Percentiles rank a stretch among this genome's conserved stretches.
phyloP scores from a whole-genome alignment of 2,329 filamentous ascomycete species.

The Fusarium cicatricum region DNA sequence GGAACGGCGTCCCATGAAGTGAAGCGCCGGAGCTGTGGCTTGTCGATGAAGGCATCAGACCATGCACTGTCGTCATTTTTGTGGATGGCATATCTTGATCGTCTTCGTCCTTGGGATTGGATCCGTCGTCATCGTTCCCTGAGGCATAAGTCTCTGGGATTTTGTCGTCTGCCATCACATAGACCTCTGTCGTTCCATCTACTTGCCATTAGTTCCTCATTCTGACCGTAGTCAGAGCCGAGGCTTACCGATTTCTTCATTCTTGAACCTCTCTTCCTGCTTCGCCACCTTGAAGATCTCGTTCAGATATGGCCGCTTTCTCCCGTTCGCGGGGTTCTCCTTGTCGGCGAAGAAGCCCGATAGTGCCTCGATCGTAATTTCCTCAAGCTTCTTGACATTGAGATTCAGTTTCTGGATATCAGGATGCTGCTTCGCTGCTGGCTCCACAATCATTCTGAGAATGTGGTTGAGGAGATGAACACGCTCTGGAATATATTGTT shows the following conservation, averaged over 20 bases:
- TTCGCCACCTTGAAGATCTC: slow-evolving; percentile 70
- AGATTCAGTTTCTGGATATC: slow-evolving; percentile 63
- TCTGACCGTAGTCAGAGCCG: not conserved
- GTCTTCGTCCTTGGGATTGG: slow-evolving; percentile 55
- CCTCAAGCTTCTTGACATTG: slow-evolving; percentile 64
- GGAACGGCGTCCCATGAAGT: slow-evolving; percentile 48
- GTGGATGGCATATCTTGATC: slow-evolving; percentile 50
- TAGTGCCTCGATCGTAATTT: slow-evolving; percentile 65
- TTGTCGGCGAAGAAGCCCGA: slow-evolving; percentile 61
- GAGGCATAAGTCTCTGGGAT: slow-evolving; percentile 56
- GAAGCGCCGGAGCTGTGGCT: slow-evolving; percentile 48
- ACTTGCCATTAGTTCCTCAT: slow-evolving; percentile 13
- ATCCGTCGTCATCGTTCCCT: slow-evolving; percentile 55
- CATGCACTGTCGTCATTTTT: slow-evolving; percentile 45
- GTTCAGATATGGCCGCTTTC: slow-evolving; percentile 63
- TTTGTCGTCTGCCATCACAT: slow-evolving; percentile 63
- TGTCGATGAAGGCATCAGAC: slow-evolving; percentile 47
- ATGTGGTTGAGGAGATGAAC: slow-evolving; percentile 68
- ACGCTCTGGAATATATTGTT: slow-evolving; percentile 56
- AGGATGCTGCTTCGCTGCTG: slow-evolving; percentile 57
- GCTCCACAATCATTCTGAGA: slow-evolving; percentile 63
- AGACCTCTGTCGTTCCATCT: slow-evolving; percentile 59
- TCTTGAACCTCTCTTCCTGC: slow-evolving; percentile 63
- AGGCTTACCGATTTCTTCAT: slow-evolving; percentile 64
- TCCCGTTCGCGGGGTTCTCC: slow-evolving; percentile 63